phyloP scores from a whole-genome alignment of 441 rosid genomes.

The Bruguiera hainesii region DNA sequence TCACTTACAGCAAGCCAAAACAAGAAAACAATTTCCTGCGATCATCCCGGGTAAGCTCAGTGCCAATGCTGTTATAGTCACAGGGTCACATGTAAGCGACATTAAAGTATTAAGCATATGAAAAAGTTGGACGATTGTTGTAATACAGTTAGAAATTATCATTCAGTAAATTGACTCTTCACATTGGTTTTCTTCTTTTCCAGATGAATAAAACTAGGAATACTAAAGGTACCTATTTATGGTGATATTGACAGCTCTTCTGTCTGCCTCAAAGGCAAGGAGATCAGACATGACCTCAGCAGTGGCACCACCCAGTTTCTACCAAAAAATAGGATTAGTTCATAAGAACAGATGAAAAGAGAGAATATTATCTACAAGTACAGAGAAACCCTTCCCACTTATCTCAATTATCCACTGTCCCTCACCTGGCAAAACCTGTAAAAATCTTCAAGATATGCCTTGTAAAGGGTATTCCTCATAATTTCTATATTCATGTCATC shows the following conservation, averaged over 20 bases:
- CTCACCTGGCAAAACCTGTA: conserved; percentile 93
- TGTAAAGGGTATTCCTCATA: conserved; percentile 85
- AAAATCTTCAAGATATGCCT: conserved; percentile 94
- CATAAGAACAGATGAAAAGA: neutral
- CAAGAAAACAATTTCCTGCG: conserved; percentile 89
- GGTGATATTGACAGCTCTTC: conserved; percentile 91
- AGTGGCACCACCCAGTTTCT: conserved; percentile 99
- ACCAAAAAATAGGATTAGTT: neutral
- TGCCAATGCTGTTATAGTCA: conserved; percentile 66
- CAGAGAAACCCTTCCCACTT: conserved; percentile 8
- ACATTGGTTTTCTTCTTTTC: no score
- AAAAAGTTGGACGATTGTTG: neutral
- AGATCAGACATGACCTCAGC: conserved; percentile 97
- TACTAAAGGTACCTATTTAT: conserved; percentile 61
- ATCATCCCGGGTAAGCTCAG: conserved; percentile 98
- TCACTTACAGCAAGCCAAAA: conserved; percentile 84
- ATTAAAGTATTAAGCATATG: neutral
- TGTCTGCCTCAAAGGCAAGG: conserved; percentile 92
- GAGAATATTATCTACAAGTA: neutral
- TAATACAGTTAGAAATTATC: neutral
- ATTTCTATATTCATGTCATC: conserved; percentile 98
- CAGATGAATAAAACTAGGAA: no score
- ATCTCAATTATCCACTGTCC: neutral
- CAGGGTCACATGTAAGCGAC: neutral
- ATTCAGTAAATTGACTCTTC: no score